A percentile compares a stretch with the other conserved stretches of the same genome.
These are phyloP conservation scores for Schwanniomyces pseudopolymorphus DNA, from an alignment of 805 yeast genomes.

Conservation along the genomic window DNA sequence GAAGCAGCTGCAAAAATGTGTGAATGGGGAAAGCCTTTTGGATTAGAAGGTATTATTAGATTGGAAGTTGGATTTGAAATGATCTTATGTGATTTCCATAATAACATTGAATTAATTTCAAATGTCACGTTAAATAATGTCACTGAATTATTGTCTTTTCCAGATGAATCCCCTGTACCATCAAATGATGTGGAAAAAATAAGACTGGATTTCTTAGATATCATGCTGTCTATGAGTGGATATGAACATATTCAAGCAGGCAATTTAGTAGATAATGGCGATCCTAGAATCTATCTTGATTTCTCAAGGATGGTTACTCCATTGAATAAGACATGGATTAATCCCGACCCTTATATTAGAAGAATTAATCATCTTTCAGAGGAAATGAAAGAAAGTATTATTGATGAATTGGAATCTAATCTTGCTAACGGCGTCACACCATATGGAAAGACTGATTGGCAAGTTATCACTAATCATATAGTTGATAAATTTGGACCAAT, in stretches of 20 bases:
- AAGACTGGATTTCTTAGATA: conserved; percentile 21
- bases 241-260: conserved; percentile 52
- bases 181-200: conserved; percentile 5
- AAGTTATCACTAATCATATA: conserved; percentile 46
- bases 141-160: conserved; percentile 39
- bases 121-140: conserved; percentile 40
- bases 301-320: conserved; percentile 54
- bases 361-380: conserved; percentile 3
- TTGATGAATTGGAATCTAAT: conserved; percentile 1
- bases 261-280: conserved; percentile 46
- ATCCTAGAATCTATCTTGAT: conserved; percentile 49
- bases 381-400: conserved; percentile 3
- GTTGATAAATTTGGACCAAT: conserved; percentile 54
- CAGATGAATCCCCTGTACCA: conserved; percentile 15
- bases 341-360: conserved; percentile 45
- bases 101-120: conserved; percentile 46
- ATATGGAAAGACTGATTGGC: conserved; percentile 45
- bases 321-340: conserved; percentile 48
- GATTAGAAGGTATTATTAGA: conserved; percentile 58
- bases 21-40: conserved; percentile 52
- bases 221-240: conserved; percentile 28
- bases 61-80: conserved; percentile 63
- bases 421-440: neutral
- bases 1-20: conserved; percentile 52
- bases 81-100: conserved; percentile 58